Percentiles rank a stretch among this genome's conserved stretches.
Conservation (phyloP, 306 rosid species). For the Vicia sativa region DNA sequence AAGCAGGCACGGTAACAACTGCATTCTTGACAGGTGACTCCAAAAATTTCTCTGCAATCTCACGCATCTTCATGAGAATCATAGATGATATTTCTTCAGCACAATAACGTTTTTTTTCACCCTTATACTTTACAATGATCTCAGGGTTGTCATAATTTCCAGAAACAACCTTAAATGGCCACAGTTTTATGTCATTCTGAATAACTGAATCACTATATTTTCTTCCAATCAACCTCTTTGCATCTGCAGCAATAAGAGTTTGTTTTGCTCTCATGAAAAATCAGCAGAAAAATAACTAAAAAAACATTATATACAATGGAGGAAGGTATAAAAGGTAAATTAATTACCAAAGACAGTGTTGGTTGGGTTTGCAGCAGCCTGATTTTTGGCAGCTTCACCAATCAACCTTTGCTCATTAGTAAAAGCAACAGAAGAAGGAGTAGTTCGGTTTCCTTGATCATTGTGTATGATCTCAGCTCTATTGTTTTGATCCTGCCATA, state of each 20-base stretch:
- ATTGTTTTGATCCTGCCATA: no score
- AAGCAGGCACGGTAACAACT: constrained; percentile 59
- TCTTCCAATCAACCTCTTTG: constrained; percentile 6
- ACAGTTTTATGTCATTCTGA: not conserved
- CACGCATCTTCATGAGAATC: constrained; percentile 53
- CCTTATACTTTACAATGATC: constrained; percentile 49
- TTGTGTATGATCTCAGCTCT: no score
- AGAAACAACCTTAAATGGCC: not conserved
- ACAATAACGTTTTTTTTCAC: constrained; percentile 39
- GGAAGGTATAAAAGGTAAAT: not conserved
- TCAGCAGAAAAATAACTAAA: not conserved
- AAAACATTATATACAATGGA: not conserved
- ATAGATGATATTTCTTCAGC: constrained; percentile 68
- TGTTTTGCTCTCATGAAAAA: not conserved
- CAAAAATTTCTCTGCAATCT: constrained; percentile 46
- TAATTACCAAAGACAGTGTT: no score
- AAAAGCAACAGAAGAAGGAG: no score
- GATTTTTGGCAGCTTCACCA: no score
- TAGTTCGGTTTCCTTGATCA: no score
- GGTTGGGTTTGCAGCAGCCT: no score
- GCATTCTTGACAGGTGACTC: constrained; percentile 46
- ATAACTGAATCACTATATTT: not conserved
- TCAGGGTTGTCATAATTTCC: constrained; percentile 47
- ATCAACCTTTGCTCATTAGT: no score
- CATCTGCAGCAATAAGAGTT: not conserved